phyloP scores from a whole-genome alignment of 2,329 filamentous ascomycete genomes.

The Fusarium brachygibbosum region DNA sequence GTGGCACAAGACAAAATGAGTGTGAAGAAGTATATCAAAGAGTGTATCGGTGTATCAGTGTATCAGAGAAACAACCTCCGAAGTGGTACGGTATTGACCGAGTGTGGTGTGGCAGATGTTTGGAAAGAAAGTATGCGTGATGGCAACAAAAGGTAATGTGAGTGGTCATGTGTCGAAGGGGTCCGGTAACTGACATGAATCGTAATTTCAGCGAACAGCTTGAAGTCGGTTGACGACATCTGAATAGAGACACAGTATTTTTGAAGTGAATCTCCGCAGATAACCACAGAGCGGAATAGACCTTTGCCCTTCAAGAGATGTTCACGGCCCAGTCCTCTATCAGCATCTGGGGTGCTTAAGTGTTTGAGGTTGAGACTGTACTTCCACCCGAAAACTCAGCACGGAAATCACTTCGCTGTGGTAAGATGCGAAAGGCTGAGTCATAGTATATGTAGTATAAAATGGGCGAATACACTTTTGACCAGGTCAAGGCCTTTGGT shows the following conservation, averaged over 20 bases:
- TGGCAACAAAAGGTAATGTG: constrained; percentile 3
- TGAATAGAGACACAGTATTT: constrained; percentile 12
- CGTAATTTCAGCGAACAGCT: constrained; percentile 1
- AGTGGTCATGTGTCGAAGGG: constrained; percentile 4
- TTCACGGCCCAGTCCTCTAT: background rate
- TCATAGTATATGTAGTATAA: background rate
- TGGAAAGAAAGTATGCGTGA: constrained; percentile 5
- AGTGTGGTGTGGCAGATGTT: constrained; percentile 18
- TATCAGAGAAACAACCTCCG: constrained; percentile 30
- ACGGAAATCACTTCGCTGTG: background rate
- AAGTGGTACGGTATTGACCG: constrained; percentile 31
- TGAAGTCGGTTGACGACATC: constrained; percentile 4
- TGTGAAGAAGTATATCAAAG: constrained; percentile 31
- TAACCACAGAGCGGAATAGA: background rate
- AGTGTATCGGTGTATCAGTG: constrained; percentile 31
- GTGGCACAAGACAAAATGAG: constrained; percentile 36
- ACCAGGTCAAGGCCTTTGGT: too few species aligned
- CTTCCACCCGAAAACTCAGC: background rate
- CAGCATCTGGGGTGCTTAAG: background rate
- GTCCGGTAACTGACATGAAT: constrained; percentile 30
- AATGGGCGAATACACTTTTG: background rate
- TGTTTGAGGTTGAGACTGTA: constrained; percentile 33
- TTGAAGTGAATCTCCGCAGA: background rate
- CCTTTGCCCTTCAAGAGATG: background rate
- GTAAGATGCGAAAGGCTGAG: background rate